Base-by-base conservation (phyloP, 2,329 filamentous ascomycete genomes). In the Sclerotinia trifoliorum region DNA sequence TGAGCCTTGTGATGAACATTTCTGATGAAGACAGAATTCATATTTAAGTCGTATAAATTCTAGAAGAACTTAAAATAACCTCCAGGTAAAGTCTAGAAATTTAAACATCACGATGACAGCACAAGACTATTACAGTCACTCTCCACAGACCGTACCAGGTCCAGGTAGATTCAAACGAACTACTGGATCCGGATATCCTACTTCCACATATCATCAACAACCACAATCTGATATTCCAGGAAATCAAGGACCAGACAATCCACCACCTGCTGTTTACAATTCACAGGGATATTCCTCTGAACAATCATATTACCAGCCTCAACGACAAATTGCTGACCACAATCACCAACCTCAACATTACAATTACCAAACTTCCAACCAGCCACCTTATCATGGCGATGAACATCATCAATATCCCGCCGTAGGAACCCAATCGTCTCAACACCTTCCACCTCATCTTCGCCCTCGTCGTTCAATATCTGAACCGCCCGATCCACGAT, bases 381-480 rank as follows among this genome's bases (percentile, higher is more conserved):
- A 46, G 29, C 51, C 56, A 19, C 2, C 26, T 44, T 46, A 26
- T 32, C 24, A 49, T 15, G 15, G 42, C 21, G 52, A 65, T 65
- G 26, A 4, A 48, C 19, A 15, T 3, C 6, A 32, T 48, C 57
- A 32, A 48, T 24, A 61, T 3, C 42, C 44, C 24, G 26, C 26
- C 42, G 19, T 48, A 19, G 57, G 32, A 48, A 26, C 42, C 4
- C 57, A 32, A n/a, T 32, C 52, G 5, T 57, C 48, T 49, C 42
- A 26, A 44, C 56, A 65, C 17, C 52, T 55, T 15, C 52, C 63
- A 11, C 63, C 42, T 35, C 68, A 66, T 52, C 57, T 70, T 26
- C 62, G 65, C 15, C 52, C 67, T n/a, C 24, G 61, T 51, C 70
- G 72, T 48, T 72, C 72, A 1, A 64, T 63, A 46, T 73, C 72